These are phyloP conservation scores for Colletotrichum chrysophilum DNA, from an alignment of 2,329 filamentous ascomycete genomes.

Conservation along the genomic window DNA sequence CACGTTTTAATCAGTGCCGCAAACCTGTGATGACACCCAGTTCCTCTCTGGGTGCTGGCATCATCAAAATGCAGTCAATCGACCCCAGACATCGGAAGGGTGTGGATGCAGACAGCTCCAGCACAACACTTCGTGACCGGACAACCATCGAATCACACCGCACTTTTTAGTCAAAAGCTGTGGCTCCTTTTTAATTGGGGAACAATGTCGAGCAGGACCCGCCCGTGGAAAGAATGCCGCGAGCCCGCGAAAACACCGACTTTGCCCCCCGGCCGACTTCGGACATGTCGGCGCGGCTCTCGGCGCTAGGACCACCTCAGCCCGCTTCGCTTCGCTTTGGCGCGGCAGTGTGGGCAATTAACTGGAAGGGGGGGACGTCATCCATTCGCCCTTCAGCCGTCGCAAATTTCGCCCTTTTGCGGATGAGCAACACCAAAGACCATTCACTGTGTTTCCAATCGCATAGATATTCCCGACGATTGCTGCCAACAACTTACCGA, in stretches of 20 bases:
- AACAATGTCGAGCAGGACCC: not conserved
- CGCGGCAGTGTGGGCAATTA: slow-evolving; percentile 13
- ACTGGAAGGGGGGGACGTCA: slow-evolving; percentile 12
- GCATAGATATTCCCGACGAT: not conserved
- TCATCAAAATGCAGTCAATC: not conserved
- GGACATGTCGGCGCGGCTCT: slow-evolving; percentile 15
- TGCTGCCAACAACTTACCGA: not conserved
- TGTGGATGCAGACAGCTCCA: not conserved
- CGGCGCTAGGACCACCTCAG: slow-evolving; percentile 4
- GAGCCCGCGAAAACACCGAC: not conserved
- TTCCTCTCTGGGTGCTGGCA: not conserved
- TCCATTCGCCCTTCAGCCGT: not conserved
- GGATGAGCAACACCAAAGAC: not conserved
- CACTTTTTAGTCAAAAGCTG: slow-evolving; percentile 15
- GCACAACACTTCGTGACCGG: not conserved
- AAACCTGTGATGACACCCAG: not conserved
- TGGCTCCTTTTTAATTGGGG: not conserved
- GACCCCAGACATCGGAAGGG: not conserved
- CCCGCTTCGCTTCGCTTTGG: slow-evolving; percentile 13
- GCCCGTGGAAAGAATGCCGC: slow-evolving; percentile 11
- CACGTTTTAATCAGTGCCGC: not conserved
- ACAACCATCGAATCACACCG: slow-evolving; percentile 10
- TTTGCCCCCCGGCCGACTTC: not conserved
- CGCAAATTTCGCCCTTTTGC: not conserved
- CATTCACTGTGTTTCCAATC: not conserved